Base-by-base conservation (phyloP, 768 basidiomycete species). In the Tulasnella sp. region DNA sequence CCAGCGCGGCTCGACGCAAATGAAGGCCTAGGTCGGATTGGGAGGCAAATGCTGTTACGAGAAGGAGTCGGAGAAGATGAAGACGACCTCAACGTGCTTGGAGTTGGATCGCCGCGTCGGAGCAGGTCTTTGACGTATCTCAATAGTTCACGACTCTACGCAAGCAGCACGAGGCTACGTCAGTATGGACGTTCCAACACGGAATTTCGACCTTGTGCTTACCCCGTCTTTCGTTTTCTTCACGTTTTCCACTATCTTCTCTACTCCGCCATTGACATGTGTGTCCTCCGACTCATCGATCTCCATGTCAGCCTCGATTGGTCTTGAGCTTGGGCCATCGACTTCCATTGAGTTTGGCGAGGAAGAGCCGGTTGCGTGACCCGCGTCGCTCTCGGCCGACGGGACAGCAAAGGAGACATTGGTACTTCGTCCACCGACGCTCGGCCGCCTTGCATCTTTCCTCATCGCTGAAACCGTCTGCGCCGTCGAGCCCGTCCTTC, bases 181-280 rank as follows among this genome's bases (percentile, higher is more conserved):
- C 31, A 64, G 58, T 11, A 64, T 49, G 19, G 6, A 64, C 25
- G 58, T 64, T 34, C 15, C 9, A 25, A 29, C 14, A 64, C 14
- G 12, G 29, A 25, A 34, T 22, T 22, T 64, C 58, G 36, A 72
- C 38, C 36, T 6, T 58, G 7, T 73, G 87, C 90, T 79, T 81
- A 93, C 92, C 79, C 93, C 93, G 14, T 78, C 79, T 72, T 78
- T 77, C 29, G 85, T 86, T 64, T 82, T 86, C 83, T 95, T 95
- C 6, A 94, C 93, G 5, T 87, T 89, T 17, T 88, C 86, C 6
- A 94, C 88, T 91, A 95, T 93, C 39, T 89, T 89, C 78, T 89
- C 89, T 40, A 93, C 90, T 22, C 84, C 83, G 78, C 39, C 73
- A 54, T 72, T 74, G n/a, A 64, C 77, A 36, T 79, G 42, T 70